Evolutionary conservation across 768 basidiomycete genomes (phyloP), one percentile per base, ranked within the genome.

Genomic region (Hydnomerulius pinastri): DNA sequence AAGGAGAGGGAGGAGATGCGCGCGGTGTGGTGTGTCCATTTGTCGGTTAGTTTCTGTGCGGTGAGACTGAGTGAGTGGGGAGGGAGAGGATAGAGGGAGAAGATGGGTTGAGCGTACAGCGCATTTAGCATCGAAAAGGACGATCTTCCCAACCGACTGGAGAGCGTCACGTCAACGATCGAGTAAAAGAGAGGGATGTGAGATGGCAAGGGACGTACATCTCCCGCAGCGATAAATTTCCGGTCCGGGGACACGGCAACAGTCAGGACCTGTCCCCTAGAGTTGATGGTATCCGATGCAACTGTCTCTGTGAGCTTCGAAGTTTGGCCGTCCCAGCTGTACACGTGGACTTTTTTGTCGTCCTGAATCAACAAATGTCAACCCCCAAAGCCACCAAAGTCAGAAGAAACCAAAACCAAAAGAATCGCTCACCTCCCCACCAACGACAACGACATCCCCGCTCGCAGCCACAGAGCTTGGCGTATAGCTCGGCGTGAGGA

Each of bases 21-120:
- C 1, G 83, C 90, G 8, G 85, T 77, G 71, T 98, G 96, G 74
- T 86, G 83, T 7, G 88, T 80, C 96, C 96, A 98, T 48, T 84
- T 82, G 3, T 84, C 77, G 32, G 86, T 87, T 51, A 87, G 73
- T 56, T 79, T 58, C 87, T 90, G 60, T 23, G 48, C 24, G 10
- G 18, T 28, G 10, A 7, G 20, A 21, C 8, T 33, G 21, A 17
- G n/a, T 18, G 18, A n/a, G 6, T 2, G 33, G 24, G 3, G 21
- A 12, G 21, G 6, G 15, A 24, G 1, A 17, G 10, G 24, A 11
- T 3, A 18, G 20, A 21, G 35, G 38, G 5, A 30, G 33, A 4
- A 21, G 11, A 17, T 25, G 4, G 23, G 17, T 32, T 15, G 23
- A 20, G 48, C 68, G 13, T 53, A 86, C 87, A 75, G 81, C 82